Evolutionary conservation across 106 monocot species (phyloP).

Genomic region (Dioscorea zingiberensis): DNA sequence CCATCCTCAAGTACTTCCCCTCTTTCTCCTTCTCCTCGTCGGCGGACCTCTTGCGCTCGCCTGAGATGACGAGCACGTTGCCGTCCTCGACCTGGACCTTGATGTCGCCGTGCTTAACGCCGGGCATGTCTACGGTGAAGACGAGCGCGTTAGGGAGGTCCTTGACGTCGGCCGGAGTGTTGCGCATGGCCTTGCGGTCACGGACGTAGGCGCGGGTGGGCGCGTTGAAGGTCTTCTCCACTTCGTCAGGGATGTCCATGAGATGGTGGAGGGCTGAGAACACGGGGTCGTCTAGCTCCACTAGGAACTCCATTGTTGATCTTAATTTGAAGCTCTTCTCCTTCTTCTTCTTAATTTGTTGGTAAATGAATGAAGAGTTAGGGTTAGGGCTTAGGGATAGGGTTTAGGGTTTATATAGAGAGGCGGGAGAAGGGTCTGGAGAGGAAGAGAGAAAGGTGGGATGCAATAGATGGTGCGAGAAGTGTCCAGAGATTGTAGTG

Average conservation of each 20-base stretch:
- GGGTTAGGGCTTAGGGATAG: no score
- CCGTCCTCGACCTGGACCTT: slow-evolving; percentile 44
- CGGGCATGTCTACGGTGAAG: slow-evolving; percentile 43
- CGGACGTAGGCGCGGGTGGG: slow-evolving; percentile 27
- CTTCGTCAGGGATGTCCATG: slow-evolving; percentile 25
- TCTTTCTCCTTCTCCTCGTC: slow-evolving; percentile 28
- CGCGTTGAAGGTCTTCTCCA: slow-evolving; percentile 26
- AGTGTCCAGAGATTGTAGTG: no score
- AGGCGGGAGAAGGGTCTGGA: no score
- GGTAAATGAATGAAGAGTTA: neutral
- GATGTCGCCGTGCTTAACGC: slow-evolving; percentile 23
- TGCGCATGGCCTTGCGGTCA: slow-evolving; percentile 30
- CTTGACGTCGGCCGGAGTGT: slow-evolving; percentile 42
- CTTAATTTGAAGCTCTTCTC: no score
- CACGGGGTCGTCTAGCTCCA: slow-evolving; percentile 16
- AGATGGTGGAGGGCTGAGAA: slow-evolving; percentile 20
- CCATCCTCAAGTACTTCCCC: slow-evolving; percentile 59
- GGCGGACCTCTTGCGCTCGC: slow-evolving; percentile 21
- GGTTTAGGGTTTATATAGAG: no score
- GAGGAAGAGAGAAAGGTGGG: no score
- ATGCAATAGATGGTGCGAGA: no score
- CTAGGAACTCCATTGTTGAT: slow-evolving; percentile 1
- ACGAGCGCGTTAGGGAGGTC: slow-evolving; percentile 19
- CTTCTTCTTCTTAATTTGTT: no score
- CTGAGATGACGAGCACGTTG: slow-evolving; percentile 27